Base-by-base conservation (phyloP, 1,284 basidiomycete genomes). In the Marasmius tenuissimus region DNA sequence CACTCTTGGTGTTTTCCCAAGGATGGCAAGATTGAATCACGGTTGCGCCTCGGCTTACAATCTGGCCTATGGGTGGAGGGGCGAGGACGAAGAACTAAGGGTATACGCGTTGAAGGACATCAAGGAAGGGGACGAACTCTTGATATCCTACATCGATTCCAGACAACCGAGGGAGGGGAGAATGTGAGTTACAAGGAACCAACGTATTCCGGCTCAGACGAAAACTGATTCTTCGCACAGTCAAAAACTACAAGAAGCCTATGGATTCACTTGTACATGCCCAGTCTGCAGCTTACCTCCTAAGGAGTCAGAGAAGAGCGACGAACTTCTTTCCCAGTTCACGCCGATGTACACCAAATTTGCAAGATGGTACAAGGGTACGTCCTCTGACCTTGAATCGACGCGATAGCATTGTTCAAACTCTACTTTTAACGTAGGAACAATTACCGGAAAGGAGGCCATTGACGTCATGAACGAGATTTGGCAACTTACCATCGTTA, bases 41-140 rank as follows among this genome's bases (percentile, higher is more conserved):
- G 86, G 83, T 0, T 88, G 86, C 68, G 82, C 85, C 3, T 76
- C 78, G 59, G 84, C 85, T 7, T 88, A 88, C 73, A 88, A 88
- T 69, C 77, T 78, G 3, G 82, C 88, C 10, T 88, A 88, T 67
- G 77, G 77, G 1, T 88, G 82, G 80, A 75, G 83, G 61, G 76
- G 80, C 45, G 68, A 73, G n/a, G 81, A 85, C 62, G 70, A 71
- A 8, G 70, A 71, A 5, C 65, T 87, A 35, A 79, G 84, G 45
- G 81, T 88, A 2, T 77, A 87, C 70, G 85, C 86, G 8, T 66
- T 88, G 59, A 85, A 82, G 67, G 72, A 74, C 56, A 80, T 88
- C 40, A 69, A 66, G 33, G 71, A 75, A 63, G 86, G 85, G 55
- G 75, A 85, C 83, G 86, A 89, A 73, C 68, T 88, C 33, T 73